phyloP scores from a whole-genome alignment of 2,329 filamentous ascomycete species.

The Aspergillus flavus region DNA sequence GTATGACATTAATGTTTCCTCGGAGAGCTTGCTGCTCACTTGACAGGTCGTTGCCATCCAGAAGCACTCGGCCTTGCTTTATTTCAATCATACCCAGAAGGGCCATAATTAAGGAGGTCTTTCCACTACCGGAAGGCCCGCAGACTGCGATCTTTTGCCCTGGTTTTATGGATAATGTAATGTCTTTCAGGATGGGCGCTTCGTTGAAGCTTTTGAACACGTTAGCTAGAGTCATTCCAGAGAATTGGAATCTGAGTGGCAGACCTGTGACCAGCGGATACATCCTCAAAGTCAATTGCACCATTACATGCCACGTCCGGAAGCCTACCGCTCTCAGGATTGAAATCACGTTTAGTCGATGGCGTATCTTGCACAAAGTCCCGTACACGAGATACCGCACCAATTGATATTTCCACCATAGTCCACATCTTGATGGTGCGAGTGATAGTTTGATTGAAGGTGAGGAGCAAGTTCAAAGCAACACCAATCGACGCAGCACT shows the following conservation, averaged over 20 bases:
- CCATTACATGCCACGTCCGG: conserved; percentile 13
- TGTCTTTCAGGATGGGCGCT: conserved; percentile 24
- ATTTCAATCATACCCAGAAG: conserved; percentile 31
- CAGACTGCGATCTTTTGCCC: conserved; percentile 36
- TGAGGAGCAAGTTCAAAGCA: conserved; percentile 50
- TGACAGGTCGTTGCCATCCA: conserved; percentile 28
- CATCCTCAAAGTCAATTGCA: conserved; percentile 17
- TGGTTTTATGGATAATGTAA: conserved; percentile 27
- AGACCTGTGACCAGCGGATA: conserved; percentile 6
- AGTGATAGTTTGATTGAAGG: conserved; percentile 49
- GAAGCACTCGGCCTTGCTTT: conserved; percentile 22
- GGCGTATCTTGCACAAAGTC: conserved; percentile 44
- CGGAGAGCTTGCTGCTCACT: conserved; percentile 20
- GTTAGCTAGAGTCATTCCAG: neutral
- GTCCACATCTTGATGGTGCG: conserved; percentile 28
- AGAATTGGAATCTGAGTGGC: neutral
- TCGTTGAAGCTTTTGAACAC: neutral
- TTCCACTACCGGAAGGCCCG: conserved; percentile 28
- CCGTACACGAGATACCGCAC: conserved; percentile 50
- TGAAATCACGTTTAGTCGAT: conserved; percentile 20
- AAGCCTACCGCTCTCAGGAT: conserved; percentile 18
- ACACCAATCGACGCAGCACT: conserved; percentile 50
- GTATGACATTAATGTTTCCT: conserved; percentile 25
- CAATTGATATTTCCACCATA: conserved; percentile 25
- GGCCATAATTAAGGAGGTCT: conserved; percentile 24